Percentiles rank a stretch among this genome's conserved stretches.
Evolutionary conservation across 495 filamentous ascomycete genomes (phyloP).

Genomic region (Platismatia glauca): DNA sequence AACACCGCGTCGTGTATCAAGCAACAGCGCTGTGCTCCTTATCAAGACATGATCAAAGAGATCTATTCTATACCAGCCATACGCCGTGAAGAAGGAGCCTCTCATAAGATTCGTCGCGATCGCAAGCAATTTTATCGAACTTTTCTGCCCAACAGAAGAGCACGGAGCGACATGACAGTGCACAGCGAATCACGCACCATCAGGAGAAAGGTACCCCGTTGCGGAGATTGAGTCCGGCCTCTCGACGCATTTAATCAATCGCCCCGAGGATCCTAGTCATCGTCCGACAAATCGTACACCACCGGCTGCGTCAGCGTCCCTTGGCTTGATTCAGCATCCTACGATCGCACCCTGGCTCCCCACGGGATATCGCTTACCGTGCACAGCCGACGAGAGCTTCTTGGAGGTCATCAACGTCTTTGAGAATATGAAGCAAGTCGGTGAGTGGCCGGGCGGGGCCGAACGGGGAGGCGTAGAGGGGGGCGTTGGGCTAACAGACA

Average conservation of each 20-base stretch:
- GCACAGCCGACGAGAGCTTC: conserved; percentile 18
- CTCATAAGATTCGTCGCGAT: not conserved
- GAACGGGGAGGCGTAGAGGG: conserved; percentile 3
- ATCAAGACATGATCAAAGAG: not conserved
- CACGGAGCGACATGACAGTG: not conserved
- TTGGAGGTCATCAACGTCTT: conserved; percentile 17
- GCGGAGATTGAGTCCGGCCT: not conserved
- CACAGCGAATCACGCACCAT: not conserved
- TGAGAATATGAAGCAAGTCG: conserved; percentile 15
- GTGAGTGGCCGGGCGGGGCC: not conserved
- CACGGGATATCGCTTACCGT: conserved; percentile 10
- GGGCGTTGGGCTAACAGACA: conserved; percentile 7
- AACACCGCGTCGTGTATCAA: not conserved
- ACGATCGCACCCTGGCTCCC: not conserved
- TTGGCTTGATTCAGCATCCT: conserved; percentile 5
- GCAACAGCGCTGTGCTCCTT: not conserved
- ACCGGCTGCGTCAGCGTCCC: conserved; percentile 19
- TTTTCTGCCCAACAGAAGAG: not conserved
- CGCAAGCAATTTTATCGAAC: not conserved
- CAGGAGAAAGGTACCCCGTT: not conserved
- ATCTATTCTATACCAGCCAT: not conserved
- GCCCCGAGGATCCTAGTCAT: conserved; percentile 1
- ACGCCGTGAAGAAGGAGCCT: not conserved
- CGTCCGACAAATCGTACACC: conserved; percentile 16
- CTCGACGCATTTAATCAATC: not conserved